phyloP scores from a whole-genome alignment of 2,329 filamentous ascomycete genomes.

The Aspergillus melleus region DNA sequence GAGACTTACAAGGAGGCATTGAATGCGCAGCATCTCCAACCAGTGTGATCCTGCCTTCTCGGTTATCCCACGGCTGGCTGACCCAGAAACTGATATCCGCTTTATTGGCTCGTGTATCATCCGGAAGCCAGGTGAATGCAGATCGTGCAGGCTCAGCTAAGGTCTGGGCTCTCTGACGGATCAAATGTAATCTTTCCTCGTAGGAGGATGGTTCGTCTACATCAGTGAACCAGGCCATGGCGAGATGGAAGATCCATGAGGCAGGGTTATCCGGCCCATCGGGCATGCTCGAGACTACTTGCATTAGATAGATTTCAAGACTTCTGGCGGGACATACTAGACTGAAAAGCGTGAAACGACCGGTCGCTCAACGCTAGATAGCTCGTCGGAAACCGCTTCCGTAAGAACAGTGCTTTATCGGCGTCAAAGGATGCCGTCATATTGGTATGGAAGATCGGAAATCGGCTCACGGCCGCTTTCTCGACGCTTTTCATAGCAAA shows the following conservation, averaged over 20 bases:
- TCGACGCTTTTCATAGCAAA: not conserved
- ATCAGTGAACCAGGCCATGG: conserved; percentile 10
- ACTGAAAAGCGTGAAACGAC: conserved; percentile 11
- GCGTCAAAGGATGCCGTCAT: conserved; percentile 9
- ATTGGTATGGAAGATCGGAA: conserved; percentile 12
- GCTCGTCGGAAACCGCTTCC: conserved; percentile 6
- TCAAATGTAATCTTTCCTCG: conserved; percentile 2
- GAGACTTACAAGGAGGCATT: conserved; percentile 10
- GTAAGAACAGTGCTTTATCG: conserved; percentile 7
- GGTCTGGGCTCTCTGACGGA: conserved; percentile 3
- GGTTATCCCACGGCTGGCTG: conserved; percentile 10
- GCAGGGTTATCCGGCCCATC: conserved; percentile 9
- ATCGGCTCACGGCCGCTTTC: conserved; percentile 7
- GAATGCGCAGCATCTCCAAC: conserved; percentile 10
- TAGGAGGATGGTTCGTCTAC: not conserved
- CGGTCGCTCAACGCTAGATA: conserved; percentile 10
- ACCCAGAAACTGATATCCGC: conserved; percentile 11
- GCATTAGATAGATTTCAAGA: too few relatives aligned
- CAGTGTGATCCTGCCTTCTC: conserved; percentile 4
- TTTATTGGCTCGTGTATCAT: conserved; percentile 9
- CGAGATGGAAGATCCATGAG: conserved; percentile 9
- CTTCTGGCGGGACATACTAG: conserved; percentile 4
- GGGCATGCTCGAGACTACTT: conserved; percentile 7
- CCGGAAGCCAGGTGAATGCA: conserved; percentile 6
- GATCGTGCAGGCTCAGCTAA: conserved; percentile 8